Base-by-base conservation (phyloP, 768 basidiomycete species). In the Podaxis sp. region DNA sequence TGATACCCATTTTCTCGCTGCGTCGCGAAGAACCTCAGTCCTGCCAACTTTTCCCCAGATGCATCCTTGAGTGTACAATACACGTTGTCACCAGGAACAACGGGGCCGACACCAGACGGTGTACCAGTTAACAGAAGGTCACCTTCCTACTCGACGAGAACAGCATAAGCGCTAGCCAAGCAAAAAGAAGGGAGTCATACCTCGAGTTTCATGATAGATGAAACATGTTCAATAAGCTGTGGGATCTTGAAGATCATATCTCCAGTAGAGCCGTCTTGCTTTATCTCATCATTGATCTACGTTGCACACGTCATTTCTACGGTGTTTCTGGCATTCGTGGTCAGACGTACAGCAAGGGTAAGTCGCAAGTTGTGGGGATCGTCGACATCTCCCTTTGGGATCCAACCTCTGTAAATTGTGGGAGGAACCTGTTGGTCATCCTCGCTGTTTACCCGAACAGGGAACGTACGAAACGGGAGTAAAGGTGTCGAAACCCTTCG, bases 401-500 rank as follows among this genome's bases (percentile, higher is more conserved):
- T 88, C 77, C 94, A 97, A 2, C 83, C 75, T 59, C 91, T 92
- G 61, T 47, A 50, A 18, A 25, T 13, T 32, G 23, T 21, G 7
- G 52, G 21, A 18, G 21, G 14, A n/a, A 36, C 36, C 5, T 32
- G 11, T 50, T 32, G 27, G 7, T 21, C 16, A 40, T 35, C 7
- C n/a, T 28, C 23, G 11, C 21, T 25, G 55, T 28, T 4, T n/a
- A 9, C 32, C 7, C 10, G n/a, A 40, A 23, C 7, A 64, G 52
- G 38, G 54, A 40, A 69, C 72, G 44, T 68, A 92, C 93, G 94
- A 89, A 64, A 96, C 82, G 1, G 95, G 95, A 4, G 91, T 93
- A 76, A 95, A 98, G 0, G 94, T 95, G 72, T 99, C 96, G 66
- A 98, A 97, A 1, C 96, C 96, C 73, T 99, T 98, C 1, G 89